Evolutionary conservation across 495 filamentous ascomycete species (phyloP), one percentile per base, ranked within the genome.

Genomic region (Penicillium daleae): DNA sequence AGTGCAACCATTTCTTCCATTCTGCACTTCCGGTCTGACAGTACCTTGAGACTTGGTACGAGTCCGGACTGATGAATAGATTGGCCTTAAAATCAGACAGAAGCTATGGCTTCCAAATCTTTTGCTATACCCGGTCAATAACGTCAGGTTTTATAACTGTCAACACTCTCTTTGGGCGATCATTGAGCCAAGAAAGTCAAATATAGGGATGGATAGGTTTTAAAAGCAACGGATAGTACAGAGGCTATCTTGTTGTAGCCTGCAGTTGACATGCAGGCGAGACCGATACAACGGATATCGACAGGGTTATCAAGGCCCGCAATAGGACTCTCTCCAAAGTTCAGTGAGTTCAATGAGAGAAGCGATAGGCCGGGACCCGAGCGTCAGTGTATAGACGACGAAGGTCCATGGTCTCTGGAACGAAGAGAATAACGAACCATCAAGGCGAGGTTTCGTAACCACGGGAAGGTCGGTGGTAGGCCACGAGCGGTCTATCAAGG

Each of bases 211-310:
- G 40, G 56, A 4, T 17, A 15, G n/a, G 37, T 64, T 63, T 33
- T 17, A 33, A 50, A 40, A 21, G 37, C 33, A 53, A 21, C 60
- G 12, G 27, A 33, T 26, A 29, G 54, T 66, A 44, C 66, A 61
- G 46, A 44, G 51, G 46, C 27, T 51, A 64, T 63, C 31, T 60
- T 19, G 19, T 49, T 62, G 44, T 46, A 39, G 50, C 17, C 67
- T 67, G 63, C 61, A 69, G 44, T 53, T 35, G 37, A 37, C 27
- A 37, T 44, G 37, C 52, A 67, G 64, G 46, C 46, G 24, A 56
- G 51, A 60, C 56, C 33, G 51, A 53, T 35, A 60, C 22, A 60
- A 67, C 61, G 65, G 56, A 44, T 59, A 57, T 60, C 19, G 59
- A 58, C 64, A 66, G 60, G 29, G 12, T 59, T 39, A 32, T 52